A percentile compares a stretch with the other conserved stretches of the same genome.
Evolutionary conservation across 257 asterid species (phyloP).

Genomic region (Perilla frutescens): DNA sequence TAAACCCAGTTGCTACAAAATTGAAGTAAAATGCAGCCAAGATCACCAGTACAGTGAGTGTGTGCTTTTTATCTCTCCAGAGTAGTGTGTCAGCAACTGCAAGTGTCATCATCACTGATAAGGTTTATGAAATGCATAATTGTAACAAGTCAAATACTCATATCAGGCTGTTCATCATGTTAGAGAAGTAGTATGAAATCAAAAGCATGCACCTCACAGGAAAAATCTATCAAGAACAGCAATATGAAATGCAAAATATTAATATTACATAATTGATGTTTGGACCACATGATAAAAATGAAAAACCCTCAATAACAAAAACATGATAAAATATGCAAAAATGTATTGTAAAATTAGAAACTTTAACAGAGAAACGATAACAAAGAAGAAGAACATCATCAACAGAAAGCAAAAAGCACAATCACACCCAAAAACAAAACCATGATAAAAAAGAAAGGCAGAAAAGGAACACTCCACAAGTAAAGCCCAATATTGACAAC

Average conservation of each 20-base stretch:
- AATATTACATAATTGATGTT: constrained; percentile 1
- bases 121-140: constrained; percentile 34
- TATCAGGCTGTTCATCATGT: constrained; percentile 28
- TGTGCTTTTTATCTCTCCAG: constrained; percentile 84
- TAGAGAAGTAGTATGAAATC: constrained; percentile 14
- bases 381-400: not conserved
- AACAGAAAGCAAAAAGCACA: not conserved
- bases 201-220: constrained; percentile 19
- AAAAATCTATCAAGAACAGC: not conserved
- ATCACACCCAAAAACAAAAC: not conserved
- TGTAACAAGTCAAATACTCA: constrained; percentile 19
- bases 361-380: not conserved
- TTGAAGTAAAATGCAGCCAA: constrained; percentile 73
- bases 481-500: too few relatives aligned
- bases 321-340: constrained; percentile 13
- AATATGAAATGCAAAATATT: constrained; percentile 10
- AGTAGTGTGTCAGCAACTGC: constrained; percentile 91
- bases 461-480: not conserved
- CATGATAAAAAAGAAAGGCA: not conserved
- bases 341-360: not conserved
- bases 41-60: constrained; percentile 56
- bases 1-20: constrained; percentile 73
- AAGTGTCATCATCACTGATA: constrained; percentile 36
- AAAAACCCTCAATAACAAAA: constrained; percentile 1
- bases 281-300: constrained; percentile 1